Conservation (phyloP, 208 protist genomes). For the Trypanosoma conorhini region DNA sequence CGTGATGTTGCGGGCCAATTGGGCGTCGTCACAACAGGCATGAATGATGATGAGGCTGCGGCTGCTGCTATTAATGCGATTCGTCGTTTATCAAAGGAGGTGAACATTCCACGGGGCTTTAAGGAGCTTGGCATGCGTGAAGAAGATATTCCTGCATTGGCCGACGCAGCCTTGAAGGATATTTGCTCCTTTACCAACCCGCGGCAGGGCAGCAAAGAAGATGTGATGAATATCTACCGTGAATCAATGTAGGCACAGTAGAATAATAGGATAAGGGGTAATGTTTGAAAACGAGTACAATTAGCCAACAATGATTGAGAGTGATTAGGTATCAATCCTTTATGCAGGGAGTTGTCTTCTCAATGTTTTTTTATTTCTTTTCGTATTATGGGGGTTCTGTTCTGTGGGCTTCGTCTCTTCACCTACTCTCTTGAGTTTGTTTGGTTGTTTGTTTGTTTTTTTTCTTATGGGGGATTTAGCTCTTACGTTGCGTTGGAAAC, state of each 20-base stretch:
- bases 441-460: too few species aligned
- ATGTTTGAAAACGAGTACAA: neutral
- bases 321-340: too few species aligned
- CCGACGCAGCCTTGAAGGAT: conserved; percentile 46
- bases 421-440: too few species aligned
- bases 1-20: conserved; percentile 54
- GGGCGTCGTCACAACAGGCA: conserved; percentile 39
- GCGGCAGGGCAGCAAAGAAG: conserved; percentile 50
- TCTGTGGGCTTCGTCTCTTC: too few species aligned
- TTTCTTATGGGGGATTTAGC: too few species aligned
- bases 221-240: conserved; percentile 49
- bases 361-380: neutral
- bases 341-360: neutral
- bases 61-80: conserved; percentile 58
- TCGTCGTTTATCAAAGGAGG: conserved; percentile 41
- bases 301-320: too few species aligned
- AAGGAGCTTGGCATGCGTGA: conserved; percentile 54
- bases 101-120: conserved; percentile 67
- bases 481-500: too few species aligned
- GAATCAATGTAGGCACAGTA: conserved; percentile 29
- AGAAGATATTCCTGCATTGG: conserved; percentile 41
- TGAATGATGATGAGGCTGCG: conserved; percentile 44
- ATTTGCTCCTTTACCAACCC: conserved; percentile 60
- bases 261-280: neutral
- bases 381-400: too few species aligned